Evolutionary conservation across 2,329 filamentous ascomycete genomes (phyloP).

Genomic region (Thielaviopsis cerberus): DNA sequence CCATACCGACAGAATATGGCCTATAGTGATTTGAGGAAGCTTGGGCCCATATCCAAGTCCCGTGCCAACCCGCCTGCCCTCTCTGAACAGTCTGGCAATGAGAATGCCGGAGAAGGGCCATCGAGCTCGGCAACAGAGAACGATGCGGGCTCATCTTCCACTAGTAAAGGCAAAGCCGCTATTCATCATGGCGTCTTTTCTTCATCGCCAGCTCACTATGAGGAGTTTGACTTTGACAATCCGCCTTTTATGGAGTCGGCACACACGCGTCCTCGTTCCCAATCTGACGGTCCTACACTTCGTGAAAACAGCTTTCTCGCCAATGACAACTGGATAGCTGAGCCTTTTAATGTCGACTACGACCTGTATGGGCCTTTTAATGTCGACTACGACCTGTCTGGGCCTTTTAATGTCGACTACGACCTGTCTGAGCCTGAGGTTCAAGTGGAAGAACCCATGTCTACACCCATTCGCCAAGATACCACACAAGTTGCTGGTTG

Average conservation of each 20-base stretch:
- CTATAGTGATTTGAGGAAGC: no score
- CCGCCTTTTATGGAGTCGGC: background rate
- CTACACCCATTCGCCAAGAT: background rate
- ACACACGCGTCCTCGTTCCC: slow-evolving; percentile 23
- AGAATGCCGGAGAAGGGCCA: background rate
- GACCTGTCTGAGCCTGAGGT: background rate
- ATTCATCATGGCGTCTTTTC: background rate
- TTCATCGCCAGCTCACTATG: background rate
- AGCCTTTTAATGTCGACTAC: slow-evolving; percentile 23
- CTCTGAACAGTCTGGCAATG: background rate
- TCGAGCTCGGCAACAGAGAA: background rate
- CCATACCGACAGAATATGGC: no score
- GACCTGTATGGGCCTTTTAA: slow-evolving; percentile 6
- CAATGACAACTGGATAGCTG: slow-evolving; percentile 42
- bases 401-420: background rate
- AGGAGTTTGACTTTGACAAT: background rate
- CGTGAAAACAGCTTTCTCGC: slow-evolving; percentile 31
- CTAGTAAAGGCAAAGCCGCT: background rate
- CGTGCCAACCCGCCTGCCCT: no score
- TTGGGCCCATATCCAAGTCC: no score
- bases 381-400: slow-evolving; percentile 9
- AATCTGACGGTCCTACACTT: slow-evolving; percentile 36
- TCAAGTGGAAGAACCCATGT: background rate
- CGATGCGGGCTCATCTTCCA: background rate
- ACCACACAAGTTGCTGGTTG: background rate